A percentile compares a stretch with the other conserved stretches of the same genome.
Conservation (phyloP, 495 filamentous ascomycete species). For the Aspergillus panamensis region DNA sequence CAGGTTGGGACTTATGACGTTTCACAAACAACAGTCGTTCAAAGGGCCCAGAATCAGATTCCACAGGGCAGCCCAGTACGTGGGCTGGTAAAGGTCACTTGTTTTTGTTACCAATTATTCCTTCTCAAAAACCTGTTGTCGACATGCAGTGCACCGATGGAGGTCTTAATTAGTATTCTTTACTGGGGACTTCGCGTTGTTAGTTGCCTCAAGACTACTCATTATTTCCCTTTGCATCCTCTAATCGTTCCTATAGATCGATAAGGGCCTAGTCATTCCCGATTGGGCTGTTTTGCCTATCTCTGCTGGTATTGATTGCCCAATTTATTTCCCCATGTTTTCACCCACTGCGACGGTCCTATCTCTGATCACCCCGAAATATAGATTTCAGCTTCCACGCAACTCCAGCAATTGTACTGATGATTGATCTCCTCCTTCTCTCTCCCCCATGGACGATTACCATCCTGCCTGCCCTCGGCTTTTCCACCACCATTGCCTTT, state of each 20-base stretch:
- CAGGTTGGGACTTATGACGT: too few relatives aligned
- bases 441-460: slow-evolving; percentile 78
- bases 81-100: too few relatives aligned
- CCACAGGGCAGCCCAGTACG: too few relatives aligned
- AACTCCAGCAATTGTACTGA: slow-evolving; percentile 67
- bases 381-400: slow-evolving; percentile 76
- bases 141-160: slow-evolving; percentile 70
- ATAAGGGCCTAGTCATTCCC: slow-evolving; percentile 59
- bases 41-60: too few relatives aligned
- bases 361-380: neutral
- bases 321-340: neutral
- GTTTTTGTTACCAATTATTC: too few relatives aligned
- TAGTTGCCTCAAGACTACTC: slow-evolving; percentile 1
- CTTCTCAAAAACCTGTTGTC: slow-evolving; percentile 69
- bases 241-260: slow-evolving; percentile 48
- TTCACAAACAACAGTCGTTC: too few relatives aligned
- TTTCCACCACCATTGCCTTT: slow-evolving; percentile 64
- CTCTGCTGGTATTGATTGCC: slow-evolving; percentile 36
- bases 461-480: slow-evolving; percentile 53
- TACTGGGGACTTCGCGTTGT: slow-evolving; percentile 72
- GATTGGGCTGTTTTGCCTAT: slow-evolving; percentile 44
- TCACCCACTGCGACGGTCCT: neutral
- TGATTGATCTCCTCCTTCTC: slow-evolving; percentile 68
- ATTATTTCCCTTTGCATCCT: slow-evolving; percentile 6
- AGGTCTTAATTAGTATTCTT: slow-evolving; percentile 76